Conservation (phyloP, 1,284 basidiomycete species). For the Stygiomarasmius scandens region DNA sequence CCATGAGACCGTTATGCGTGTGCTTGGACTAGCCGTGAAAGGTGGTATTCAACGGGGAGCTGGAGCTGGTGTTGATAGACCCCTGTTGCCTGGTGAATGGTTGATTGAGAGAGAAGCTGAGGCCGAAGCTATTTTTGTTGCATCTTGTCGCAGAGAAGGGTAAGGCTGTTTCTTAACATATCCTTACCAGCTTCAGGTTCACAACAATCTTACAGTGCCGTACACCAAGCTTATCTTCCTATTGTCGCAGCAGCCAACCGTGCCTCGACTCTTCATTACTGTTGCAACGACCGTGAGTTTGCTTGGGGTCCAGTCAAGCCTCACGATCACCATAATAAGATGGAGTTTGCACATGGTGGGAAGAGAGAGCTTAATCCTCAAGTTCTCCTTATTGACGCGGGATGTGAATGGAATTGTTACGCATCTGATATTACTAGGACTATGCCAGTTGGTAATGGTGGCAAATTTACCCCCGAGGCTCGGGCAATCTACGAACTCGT, state of each 20-base stretch:
- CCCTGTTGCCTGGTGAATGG: constrained; percentile 76
- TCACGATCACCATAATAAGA: constrained; percentile 57
- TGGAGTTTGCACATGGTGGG: constrained; percentile 44
- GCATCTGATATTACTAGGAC: constrained; percentile 85
- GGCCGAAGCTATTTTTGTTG: constrained; percentile 89
- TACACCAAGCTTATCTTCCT: constrained; percentile 89
- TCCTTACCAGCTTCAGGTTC: neutral
- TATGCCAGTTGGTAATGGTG: constrained; percentile 87
- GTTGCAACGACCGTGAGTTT: constrained; percentile 81
- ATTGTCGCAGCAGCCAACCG: constrained; percentile 85
- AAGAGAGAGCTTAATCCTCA: constrained; percentile 62
- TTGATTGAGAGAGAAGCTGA: constrained; percentile 88
- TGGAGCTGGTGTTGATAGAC: constrained; percentile 51
- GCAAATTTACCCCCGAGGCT: constrained; percentile 81
- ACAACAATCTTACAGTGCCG: constrained; percentile 48
- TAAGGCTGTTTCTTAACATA: constrained; percentile 34
- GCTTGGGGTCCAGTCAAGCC: constrained; percentile 72
- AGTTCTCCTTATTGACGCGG: constrained; percentile 89
- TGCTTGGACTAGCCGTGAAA: constrained; percentile 75
- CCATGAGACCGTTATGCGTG: constrained; percentile 90
- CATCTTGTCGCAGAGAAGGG: constrained; percentile 85
- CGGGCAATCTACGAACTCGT: constrained; percentile 84
- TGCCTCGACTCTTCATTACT: constrained; percentile 89
- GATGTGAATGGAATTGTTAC: constrained; percentile 87
- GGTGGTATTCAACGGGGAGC: constrained; percentile 48